phyloP scores from a whole-genome alignment of 257 asterid species.

The Solanum sitiens region DNA sequence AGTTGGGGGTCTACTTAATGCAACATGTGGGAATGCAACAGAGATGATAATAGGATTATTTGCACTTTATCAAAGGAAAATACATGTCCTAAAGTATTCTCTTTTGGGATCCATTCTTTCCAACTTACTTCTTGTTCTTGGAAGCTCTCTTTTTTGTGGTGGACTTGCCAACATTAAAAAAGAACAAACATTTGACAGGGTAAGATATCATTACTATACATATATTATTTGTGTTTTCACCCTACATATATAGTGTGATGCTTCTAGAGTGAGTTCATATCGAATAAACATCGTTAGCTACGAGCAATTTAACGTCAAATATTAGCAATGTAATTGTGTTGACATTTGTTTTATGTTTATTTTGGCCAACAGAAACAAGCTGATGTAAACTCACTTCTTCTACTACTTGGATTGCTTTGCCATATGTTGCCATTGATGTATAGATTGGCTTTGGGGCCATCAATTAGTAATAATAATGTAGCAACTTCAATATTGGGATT shows the following conservation, averaged over 20 bases:
- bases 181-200: conserved; percentile 33
- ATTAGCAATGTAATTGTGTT: background rate
- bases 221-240: background rate
- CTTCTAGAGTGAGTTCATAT: background rate
- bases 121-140: conserved; percentile 38
- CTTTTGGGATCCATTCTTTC: conserved; percentile 38
- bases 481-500: conserved; percentile 12
- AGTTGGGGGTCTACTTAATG: conserved; percentile 42
- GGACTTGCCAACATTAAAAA: conserved; percentile 26
- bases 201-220: background rate
- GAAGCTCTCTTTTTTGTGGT: conserved; percentile 25
- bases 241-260: background rate
- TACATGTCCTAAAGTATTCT: conserved; percentile 28
- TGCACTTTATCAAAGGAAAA: conserved; percentile 27
- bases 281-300: background rate
- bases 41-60: conserved; percentile 33
- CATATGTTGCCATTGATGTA: conserved; percentile 31
- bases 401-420: conserved; percentile 34
- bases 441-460: conserved; percentile 4
- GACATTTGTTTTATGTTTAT: background rate
- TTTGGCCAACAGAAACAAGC: conserved; percentile 26
- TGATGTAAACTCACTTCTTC: conserved; percentile 21
- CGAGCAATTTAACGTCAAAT: too few relatives aligned
- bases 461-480: background rate
- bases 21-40: conserved; percentile 46